Evolutionary conservation across 441 rosid genomes (phyloP).

Genomic region (Croton setiger): DNA sequence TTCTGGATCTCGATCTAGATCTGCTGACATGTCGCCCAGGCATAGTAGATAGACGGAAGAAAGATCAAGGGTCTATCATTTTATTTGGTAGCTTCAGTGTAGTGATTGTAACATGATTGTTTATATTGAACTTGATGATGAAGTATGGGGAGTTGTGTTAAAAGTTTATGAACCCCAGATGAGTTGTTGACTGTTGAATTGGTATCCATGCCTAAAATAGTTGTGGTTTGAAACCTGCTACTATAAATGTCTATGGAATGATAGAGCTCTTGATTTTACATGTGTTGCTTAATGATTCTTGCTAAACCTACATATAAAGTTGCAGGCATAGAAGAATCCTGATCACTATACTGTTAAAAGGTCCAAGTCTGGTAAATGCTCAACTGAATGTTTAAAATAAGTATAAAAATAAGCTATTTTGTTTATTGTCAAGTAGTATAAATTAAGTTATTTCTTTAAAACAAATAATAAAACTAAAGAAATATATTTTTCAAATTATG

Average conservation of each 20-base stretch:
- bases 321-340: no score
- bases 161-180: not conserved
- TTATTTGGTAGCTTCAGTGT: not conserved
- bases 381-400: no score
- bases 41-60: slow-evolving; percentile 23
- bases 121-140: not conserved
- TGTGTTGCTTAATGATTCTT: no score
- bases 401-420: no score
- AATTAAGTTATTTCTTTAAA: no score
- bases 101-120: slow-evolving; percentile 10
- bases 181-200: not conserved
- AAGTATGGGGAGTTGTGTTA: not conserved
- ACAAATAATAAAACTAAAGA: no score
- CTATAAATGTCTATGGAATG: not conserved
- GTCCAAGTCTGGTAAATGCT: no score
- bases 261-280: not conserved
- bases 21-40: slow-evolving; percentile 58
- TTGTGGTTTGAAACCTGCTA: not conserved
- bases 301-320: no score
- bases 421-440: no score
- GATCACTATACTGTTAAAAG: no score
- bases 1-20: slow-evolving; percentile 77
- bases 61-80: not conserved
- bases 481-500: no score
- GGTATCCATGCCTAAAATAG: not conserved